A percentile compares a stretch with the other conserved stretches of the same genome.
These are phyloP conservation scores for Capronia americana DNA, from an alignment of 2,329 filamentous ascomycete genomes.

Conservation along the genomic window DNA sequence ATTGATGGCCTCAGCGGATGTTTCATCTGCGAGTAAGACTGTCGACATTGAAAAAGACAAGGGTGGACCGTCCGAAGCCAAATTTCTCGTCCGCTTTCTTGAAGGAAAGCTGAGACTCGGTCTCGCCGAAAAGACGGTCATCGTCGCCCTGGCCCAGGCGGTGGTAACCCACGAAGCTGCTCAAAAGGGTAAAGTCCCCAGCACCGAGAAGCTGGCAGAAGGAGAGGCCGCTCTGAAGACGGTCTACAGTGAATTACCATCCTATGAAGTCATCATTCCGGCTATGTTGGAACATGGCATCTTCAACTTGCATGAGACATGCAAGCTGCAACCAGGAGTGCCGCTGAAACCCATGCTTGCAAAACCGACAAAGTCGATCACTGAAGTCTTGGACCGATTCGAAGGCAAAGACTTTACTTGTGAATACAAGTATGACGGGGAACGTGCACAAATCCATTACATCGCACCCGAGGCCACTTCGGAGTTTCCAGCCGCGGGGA, in stretches of 20 bases:
- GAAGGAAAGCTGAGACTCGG: conserved; percentile 94
- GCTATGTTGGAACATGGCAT: conserved; percentile 87
- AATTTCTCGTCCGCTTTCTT: conserved; percentile 88
- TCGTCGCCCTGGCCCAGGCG: conserved; percentile 88
- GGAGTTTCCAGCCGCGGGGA: conserved; percentile 67
- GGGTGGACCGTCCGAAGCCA: conserved; percentile 91
- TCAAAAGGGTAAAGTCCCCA: conserved; percentile 72
- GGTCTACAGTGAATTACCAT: conserved; percentile 92
- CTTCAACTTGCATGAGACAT: conserved; percentile 78
- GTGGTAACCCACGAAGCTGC: conserved; percentile 82
- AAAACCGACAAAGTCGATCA: conserved; percentile 97
- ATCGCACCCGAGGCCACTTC: conserved; percentile 79
- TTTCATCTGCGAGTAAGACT: conserved; percentile 71
- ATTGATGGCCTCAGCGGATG: conserved; percentile 86
- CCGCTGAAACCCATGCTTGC: conserved; percentile 98
- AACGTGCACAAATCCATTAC: conserved; percentile 98
- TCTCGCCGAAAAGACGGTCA: conserved; percentile 87
- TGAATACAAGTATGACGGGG: conserved; percentile 98
- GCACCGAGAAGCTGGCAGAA: conserved; percentile 76
- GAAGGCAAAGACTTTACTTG: conserved; percentile 95
- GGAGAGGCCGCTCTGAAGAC: conserved; percentile 87
- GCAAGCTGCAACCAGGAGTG: conserved; percentile 90
- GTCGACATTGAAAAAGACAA: conserved; percentile 91
- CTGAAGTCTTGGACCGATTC: conserved; percentile 94
- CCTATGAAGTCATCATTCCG: conserved; percentile 93